phyloP scores from a whole-genome alignment of 2,329 filamentous ascomycete species.

The Fusarium metavorans region DNA sequence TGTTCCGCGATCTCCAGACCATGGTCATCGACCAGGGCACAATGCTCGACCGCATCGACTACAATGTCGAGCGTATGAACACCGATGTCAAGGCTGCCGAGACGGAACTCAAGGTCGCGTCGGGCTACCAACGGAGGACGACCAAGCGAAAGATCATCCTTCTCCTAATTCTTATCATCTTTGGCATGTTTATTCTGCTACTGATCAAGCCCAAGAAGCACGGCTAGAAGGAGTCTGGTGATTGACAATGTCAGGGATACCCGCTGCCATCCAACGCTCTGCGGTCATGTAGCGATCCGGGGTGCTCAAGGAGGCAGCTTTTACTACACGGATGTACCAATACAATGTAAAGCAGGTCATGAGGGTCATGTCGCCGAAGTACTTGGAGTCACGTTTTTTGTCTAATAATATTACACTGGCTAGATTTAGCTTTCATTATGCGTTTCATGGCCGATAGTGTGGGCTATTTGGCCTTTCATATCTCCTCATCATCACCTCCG shows the following conservation, averaged over 20 bases:
- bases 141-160: constrained; percentile 95
- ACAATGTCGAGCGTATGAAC: constrained; percentile 97
- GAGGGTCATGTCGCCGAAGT: constrained; percentile 39
- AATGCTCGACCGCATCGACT: constrained; percentile 94
- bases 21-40: constrained; percentile 97
- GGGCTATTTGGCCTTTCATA: not conserved
- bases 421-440: constrained; percentile 30
- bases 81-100: constrained; percentile 92
- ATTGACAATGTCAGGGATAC: constrained; percentile 29
- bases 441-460: not conserved
- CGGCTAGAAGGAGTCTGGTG: constrained; percentile 35
- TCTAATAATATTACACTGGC: constrained; percentile 35
- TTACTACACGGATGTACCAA: constrained; percentile 45
- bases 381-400: constrained; percentile 44
- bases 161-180: constrained; percentile 85
- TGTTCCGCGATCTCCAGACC: constrained; percentile 94
- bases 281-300: not conserved
- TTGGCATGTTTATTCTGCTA: constrained; percentile 87
- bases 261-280: constrained; percentile 13
- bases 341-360: constrained; percentile 47
- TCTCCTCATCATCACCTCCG: constrained; percentile 9
- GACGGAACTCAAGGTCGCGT: constrained; percentile 89
- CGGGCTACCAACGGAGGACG: constrained; percentile 87
- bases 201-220: constrained; percentile 80
- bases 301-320: constrained; percentile 12